These are phyloP conservation scores for Fusarium paranaense DNA, from an alignment of 2,329 filamentous ascomycete species.

Conservation along the genomic window DNA sequence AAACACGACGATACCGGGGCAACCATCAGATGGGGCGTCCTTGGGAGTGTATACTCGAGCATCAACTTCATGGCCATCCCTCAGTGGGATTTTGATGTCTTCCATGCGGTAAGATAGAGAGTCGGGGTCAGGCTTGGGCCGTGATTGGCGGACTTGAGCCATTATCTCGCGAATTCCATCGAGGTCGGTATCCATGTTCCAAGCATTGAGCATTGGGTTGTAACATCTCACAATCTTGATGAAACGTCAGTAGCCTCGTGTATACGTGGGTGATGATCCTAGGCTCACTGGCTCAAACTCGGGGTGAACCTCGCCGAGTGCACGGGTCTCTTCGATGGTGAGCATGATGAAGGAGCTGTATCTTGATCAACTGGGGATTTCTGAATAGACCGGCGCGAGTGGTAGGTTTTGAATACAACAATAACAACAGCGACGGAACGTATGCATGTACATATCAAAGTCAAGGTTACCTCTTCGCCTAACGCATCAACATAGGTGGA, in stretches of 20 bases:
- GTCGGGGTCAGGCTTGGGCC: conserved; percentile 20
- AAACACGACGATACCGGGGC: conserved; percentile 43
- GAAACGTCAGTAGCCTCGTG: not conserved
- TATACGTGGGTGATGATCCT: not conserved
- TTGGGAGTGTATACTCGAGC: conserved; percentile 40
- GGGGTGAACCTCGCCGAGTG: conserved; percentile 35
- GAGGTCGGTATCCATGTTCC: conserved; percentile 40
- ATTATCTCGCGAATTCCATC: conserved; percentile 34
- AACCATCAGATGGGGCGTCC: conserved; percentile 17
- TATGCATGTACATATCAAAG: not conserved
- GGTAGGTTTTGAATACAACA: not conserved
- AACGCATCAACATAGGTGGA: not conserved
- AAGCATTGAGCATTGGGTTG: conserved; percentile 35
- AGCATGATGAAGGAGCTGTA: conserved; percentile 32
- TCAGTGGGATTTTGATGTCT: conserved; percentile 38
- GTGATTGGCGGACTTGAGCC: conserved; percentile 17
- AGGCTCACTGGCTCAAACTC: conserved; percentile 28
- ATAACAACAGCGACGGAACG: not conserved
- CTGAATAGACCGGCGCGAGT: not conserved
- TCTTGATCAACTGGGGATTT: not conserved
- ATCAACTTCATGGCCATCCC: conserved; percentile 36
- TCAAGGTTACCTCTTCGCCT: not conserved
- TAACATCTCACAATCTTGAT: conserved; percentile 20
- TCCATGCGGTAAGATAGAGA: conserved; percentile 31
- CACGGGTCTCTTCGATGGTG: conserved; percentile 39